phyloP scores from a whole-genome alignment of 768 basidiomycete genomes.

The Phallus indusiatus region DNA sequence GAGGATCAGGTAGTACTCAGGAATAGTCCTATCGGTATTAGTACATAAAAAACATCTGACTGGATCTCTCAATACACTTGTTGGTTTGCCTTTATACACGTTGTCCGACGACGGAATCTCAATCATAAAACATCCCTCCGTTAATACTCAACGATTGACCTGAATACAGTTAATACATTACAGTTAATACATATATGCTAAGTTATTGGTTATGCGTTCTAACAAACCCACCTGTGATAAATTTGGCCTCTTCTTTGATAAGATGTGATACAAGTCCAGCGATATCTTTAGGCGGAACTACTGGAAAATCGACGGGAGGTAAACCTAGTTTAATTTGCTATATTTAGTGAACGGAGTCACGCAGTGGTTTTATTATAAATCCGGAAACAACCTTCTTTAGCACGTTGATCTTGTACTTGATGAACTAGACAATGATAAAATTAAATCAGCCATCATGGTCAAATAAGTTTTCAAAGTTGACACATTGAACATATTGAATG shows the following conservation, averaged over 20 bases:
- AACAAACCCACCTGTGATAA: constrained; percentile 18
- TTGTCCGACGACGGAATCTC: not conserved
- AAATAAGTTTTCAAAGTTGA: no score
- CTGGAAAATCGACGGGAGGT: not conserved
- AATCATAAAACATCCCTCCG: constrained; percentile 4
- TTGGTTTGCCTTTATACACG: not conserved
- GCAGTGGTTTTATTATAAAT: not conserved
- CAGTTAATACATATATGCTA: no score
- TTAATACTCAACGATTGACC: constrained; percentile 3
- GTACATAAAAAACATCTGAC: not conserved
- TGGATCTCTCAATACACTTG: not conserved
- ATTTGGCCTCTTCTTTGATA: constrained; percentile 15
- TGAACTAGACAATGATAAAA: not conserved
- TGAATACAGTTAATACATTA: no score
- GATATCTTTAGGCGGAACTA: constrained; percentile 10
- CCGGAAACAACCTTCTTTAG: constrained; percentile 1
- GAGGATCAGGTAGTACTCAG: not conserved
- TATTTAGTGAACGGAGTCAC: not conserved
- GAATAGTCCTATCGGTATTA: not conserved
- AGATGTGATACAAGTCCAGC: constrained; percentile 17
- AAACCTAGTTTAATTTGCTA: not conserved
- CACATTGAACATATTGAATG: no score
- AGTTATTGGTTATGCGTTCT: not conserved
- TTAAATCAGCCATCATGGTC: not conserved
- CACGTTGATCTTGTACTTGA: not conserved